Evolutionary conservation across 2,329 filamentous ascomycete species (phyloP), one percentile per base, ranked within the genome.

Genomic region (Cadophora gregata): DNA sequence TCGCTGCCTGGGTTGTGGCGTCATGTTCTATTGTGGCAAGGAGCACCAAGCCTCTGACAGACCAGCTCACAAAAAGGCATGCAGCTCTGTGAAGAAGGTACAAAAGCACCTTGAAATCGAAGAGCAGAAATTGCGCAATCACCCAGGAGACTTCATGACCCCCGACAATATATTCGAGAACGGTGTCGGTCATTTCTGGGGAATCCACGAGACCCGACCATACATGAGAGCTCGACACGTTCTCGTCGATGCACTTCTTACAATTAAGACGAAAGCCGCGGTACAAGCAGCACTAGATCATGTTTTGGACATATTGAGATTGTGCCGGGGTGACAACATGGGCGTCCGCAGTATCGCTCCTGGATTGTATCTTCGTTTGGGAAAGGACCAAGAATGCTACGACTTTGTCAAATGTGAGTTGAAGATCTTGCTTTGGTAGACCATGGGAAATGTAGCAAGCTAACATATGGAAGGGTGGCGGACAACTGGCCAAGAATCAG

Each of bases 311-410:
- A 79, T 85, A 77, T 63, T 86, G 48, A 77, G 78, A 1, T 76
- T 86, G 0, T 79, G 77, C 66, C 78, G 80, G 1, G n/a, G 68
- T 12, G 84, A 86, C 69, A 81, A 81, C 65, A 75, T 84, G 76
- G 79, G 80, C 0, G 21, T 84, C 3, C 78, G 83, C 0, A 51
- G 79, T 21, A 24, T 81, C 0, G 66, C 83, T 0, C 83, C 85
- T 0, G 68, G 71, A 0, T 51, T 83, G 12, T 77, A 81, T 63
- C 71, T 87, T 16, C 80, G 83, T 3, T 77, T 86, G 9, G 78
- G 79, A 21, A 76, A 73, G 53, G 84, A 86, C 64, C 83, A 86
- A 70, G 82, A 81, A 78, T 69, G 76, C 72, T 83, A 83, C 70
- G 79, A 83, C 69, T 83, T 84, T 63, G 42, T 83, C 70, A 84